Percentiles rank a stretch among this genome's conserved stretches.
phyloP scores from a whole-genome alignment of 257 asterid genomes.

The Fraxinus americana region DNA sequence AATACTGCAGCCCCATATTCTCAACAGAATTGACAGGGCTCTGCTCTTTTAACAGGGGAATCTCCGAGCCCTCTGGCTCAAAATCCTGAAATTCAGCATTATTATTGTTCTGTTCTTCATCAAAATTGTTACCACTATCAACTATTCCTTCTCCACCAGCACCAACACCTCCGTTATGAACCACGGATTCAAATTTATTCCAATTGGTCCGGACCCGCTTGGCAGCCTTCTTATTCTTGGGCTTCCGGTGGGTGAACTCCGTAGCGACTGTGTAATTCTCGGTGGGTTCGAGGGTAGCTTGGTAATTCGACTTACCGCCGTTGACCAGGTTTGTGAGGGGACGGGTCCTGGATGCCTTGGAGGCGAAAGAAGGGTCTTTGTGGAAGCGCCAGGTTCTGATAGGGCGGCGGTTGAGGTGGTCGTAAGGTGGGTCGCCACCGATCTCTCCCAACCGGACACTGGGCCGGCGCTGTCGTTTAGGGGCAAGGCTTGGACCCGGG shows the following conservation, averaged over 20 bases:
- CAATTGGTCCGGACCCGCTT: constrained; percentile 81
- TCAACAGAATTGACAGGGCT: constrained; percentile 74
- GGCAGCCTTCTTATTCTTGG: constrained; percentile 66
- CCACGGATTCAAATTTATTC: constrained; percentile 56
- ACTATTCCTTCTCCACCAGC: constrained; percentile 28
- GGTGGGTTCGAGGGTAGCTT: constrained; percentile 38
- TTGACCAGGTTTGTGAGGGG: constrained; percentile 89
- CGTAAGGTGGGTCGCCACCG: constrained; percentile 79
- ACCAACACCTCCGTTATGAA: constrained; percentile 35
- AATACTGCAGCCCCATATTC: constrained; percentile 76
- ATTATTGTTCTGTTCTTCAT: constrained; percentile 50
- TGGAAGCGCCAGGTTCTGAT: constrained; percentile 73
- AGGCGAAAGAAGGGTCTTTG: constrained; percentile 73
- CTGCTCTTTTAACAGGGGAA: constrained; percentile 58
- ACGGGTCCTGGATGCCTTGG: constrained; percentile 81
- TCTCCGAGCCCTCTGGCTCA: constrained; percentile 64
- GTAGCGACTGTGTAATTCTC: constrained; percentile 29
- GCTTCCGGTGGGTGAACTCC: constrained; percentile 55
- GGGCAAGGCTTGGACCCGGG: constrained; percentile 52
- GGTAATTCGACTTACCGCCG: constrained; percentile 50
- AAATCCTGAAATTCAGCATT: constrained; percentile 57
- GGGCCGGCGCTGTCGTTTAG: constrained; percentile 97
- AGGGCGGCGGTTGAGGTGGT: constrained; percentile 59
- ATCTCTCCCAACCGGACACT: constrained; percentile 97
- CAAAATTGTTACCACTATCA: constrained; percentile 40